Conservation (phyloP, 768 basidiomycete genomes). For the Pleurotus giganteus region DNA sequence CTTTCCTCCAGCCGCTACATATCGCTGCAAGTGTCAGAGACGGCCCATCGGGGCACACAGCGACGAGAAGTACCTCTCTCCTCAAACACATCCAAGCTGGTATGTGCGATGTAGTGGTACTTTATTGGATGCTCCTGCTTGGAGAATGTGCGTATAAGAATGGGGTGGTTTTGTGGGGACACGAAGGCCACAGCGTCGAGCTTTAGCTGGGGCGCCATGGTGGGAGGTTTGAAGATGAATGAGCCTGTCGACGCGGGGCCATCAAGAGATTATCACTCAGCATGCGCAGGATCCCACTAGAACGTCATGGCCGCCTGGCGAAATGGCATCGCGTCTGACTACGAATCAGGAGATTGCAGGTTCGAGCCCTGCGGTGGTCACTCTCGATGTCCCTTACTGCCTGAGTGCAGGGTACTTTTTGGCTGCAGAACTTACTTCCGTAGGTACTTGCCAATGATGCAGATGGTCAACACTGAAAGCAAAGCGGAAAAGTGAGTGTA, state of each 20-base stretch:
- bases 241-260: too few species aligned
- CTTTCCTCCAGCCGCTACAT: slow-evolving; percentile 55
- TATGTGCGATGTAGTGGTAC: slow-evolving; percentile 91
- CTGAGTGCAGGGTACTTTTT: too few species aligned
- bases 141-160: slow-evolving; percentile 72
- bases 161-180: slow-evolving; percentile 79
- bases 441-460: too few species aligned
- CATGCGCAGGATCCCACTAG: too few species aligned
- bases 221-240: neutral
- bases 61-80: slow-evolving; percentile 63
- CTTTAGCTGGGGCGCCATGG: slow-evolving; percentile 66
- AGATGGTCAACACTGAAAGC: too few species aligned
- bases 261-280: too few species aligned
- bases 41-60: slow-evolving; percentile 20
- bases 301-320: slow-evolving; percentile 86
- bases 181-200: slow-evolving; percentile 85
- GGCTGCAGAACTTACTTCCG: too few species aligned
- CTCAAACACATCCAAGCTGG: slow-evolving; percentile 86
- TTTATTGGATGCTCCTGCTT: slow-evolving; percentile 60
- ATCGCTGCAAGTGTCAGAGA: slow-evolving; percentile 16
- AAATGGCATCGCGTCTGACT: slow-evolving; percentile 95
- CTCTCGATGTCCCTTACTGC: too few species aligned
- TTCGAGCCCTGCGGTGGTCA: slow-evolving; percentile 90
- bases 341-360: slow-evolving; percentile 94
- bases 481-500: too few species aligned